Evolutionary conservation across 306 rosid genomes (phyloP), one percentile per base, ranked within the genome.

Genomic region (Rosa lucieae): DNA sequence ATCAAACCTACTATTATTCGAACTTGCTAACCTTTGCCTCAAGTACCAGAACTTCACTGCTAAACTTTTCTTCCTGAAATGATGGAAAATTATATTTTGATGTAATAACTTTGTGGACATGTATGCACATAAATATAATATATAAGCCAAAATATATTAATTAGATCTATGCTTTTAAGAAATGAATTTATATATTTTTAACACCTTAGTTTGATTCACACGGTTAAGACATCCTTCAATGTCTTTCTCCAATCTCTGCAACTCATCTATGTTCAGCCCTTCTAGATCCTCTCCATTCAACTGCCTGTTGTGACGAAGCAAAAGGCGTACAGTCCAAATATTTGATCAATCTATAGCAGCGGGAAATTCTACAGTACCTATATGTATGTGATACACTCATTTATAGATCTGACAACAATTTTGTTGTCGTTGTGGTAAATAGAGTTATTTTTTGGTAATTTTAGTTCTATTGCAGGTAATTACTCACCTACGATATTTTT

Each of bases 241-340:
- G 68, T 47, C 12, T 43, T 49, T 75, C 67, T 82, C 90, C 73
- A 87, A 75, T 10, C 72, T 74, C 73, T 55, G 44, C 58, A 87
- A 17, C 44, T 87, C 88, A 10, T 74, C 83, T 6, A 84, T n/a
- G 13, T 61, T 78, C 76, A 87, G 9, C 61, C 80, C 83, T 58
- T 80, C 68, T 23, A 87, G 85, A 53, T 80, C 87, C 69, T 78
- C 80, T 13, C 87, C 90, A 14, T 59, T 80, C 85, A 80, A 71
- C 73, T 80, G 85, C 82, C 90, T 85, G 53, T 70, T 44, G 56
- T 39, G 66, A 14, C 55, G 10, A n/a, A 5, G 42, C 8, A 32
- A 0, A 29, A 61, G 15, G 35, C 17, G 3, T 61, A 55, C 49
- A 43, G 46, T 21, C 70, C 43, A 75, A 75, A 11, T 12, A 5